phyloP scores from a whole-genome alignment of 768 basidiomycete species.

The Macrocybe gigantea region DNA sequence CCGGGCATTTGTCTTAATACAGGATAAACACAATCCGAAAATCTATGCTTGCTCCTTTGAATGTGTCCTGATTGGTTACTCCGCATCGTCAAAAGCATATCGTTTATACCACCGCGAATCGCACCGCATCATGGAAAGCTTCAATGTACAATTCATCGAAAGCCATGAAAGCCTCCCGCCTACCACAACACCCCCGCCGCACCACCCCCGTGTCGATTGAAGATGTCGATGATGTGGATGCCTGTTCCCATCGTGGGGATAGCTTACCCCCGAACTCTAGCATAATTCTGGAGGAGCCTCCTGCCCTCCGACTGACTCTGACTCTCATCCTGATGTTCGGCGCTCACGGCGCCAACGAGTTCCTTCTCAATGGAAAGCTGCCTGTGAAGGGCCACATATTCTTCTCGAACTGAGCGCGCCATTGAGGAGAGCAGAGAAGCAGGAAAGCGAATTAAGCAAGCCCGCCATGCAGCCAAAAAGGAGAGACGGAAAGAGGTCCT shows the following conservation, averaged over 20 bases:
- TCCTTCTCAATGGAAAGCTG: too few species aligned
- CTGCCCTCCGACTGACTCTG: too few species aligned
- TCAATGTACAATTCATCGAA: constrained; percentile 21
- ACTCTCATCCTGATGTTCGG: too few species aligned
- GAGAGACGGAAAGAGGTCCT: too few species aligned
- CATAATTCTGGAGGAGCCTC: constrained; percentile 25
- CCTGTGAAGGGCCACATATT: too few species aligned
- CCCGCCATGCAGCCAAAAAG: too few species aligned
- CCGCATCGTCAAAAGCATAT: constrained; percentile 25
- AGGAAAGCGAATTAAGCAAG: too few species aligned
- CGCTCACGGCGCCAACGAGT: too few species aligned
- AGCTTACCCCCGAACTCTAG: constrained; percentile 11
- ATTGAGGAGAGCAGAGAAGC: too few species aligned
- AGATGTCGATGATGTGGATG: constrained; percentile 3
- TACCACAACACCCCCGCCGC: not conserved
- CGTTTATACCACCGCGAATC: constrained; percentile 19
- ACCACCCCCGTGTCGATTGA: not conserved
- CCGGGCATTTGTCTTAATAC: constrained; percentile 25
- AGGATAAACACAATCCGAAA: constrained; percentile 23
- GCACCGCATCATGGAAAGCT: constrained; percentile 12
- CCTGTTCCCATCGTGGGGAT: not conserved
- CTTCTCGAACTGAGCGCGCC: too few species aligned
- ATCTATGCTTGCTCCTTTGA: constrained; percentile 16
- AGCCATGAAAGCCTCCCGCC: constrained; percentile 6
- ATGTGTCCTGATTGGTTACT: constrained; percentile 34